Base-by-base conservation (phyloP, 1,139 yeast species). In the Kodamaea alishanica region DNA sequence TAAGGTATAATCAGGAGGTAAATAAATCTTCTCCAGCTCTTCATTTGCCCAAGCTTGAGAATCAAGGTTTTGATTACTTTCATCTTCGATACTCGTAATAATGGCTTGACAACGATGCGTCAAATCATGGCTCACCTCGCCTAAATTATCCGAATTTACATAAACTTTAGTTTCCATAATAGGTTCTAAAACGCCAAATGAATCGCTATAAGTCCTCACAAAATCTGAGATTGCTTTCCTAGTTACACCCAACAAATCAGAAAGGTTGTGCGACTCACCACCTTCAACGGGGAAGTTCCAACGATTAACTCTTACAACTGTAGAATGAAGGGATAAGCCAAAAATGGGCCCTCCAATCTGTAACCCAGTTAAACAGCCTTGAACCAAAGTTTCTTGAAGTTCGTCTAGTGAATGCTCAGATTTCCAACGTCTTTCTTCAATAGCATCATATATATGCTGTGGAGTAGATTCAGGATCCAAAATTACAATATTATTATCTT, bases 111-210 rank as follows among this genome's bases (percentile, higher is more conserved):
- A 51, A 79, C 84, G 45, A 76, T 81, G 56, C 73, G 69, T 63
- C 40, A 71, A 59, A 47, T 92, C 98, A 51, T 88, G 95, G 28
- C 87, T 77, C 0, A 92, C 95, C 32, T 73, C 74, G 12, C 98
- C 98, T 50, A 92, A 63, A 43, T 83, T 85, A 44, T 77, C 84
- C 20, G 88, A 84, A 38, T 73, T 72, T 1, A 83, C 84, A 37
- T 73, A 75, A 1, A 92, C 81, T n/a, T 70, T 70, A 5, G 88
- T 82, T 30, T 75, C 70, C 97, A 92, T 90, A 23, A 85, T 71
- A 0, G 98, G 98, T 59, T 92, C 97, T 56, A 90, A 67, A 1
- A 89, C 59, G 1, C 79, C 71, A 52, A 75, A 78, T 2, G 46
- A 31, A n/a, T 41, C 42, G 5, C 35, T 38, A n/a, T 63, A 54